A percentile compares a stretch with the other conserved stretches of the same genome.
Conservation (phyloP, 495 filamentous ascomycete genomes). For the Neurospora terricola region DNA sequence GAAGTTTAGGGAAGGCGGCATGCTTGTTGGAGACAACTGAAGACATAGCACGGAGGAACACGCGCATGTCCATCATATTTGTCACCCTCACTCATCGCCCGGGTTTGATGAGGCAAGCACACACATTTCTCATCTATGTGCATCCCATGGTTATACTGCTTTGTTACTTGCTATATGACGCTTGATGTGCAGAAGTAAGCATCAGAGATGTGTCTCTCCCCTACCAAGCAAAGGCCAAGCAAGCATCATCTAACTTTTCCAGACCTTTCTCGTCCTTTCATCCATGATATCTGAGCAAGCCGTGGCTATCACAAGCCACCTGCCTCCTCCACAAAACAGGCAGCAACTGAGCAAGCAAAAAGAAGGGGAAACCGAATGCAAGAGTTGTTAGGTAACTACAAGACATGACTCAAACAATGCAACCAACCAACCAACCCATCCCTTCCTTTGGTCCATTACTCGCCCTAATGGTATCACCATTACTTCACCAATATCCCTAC, state of each 20-base stretch:
- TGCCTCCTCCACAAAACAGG: background rate
- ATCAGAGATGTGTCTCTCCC: background rate
- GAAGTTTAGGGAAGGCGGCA: too few species aligned
- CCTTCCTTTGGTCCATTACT: background rate
- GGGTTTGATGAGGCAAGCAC: background rate
- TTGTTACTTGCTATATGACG: background rate
- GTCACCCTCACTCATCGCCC: background rate
- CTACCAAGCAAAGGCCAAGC: background rate
- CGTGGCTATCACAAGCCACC: background rate
- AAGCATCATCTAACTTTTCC: background rate
- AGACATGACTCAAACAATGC: background rate
- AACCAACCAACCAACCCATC: background rate
- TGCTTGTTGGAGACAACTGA: background rate
- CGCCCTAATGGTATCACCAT: background rate
- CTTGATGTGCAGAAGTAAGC: background rate
- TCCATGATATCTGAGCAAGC: background rate
- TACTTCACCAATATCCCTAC: background rate
- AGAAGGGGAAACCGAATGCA: background rate
- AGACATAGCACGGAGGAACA: background rate
- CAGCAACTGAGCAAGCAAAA: background rate
- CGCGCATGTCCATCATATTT: background rate
- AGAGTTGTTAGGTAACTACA: background rate
- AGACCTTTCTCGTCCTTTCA: background rate
- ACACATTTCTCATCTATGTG: background rate
- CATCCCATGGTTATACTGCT: background rate